A percentile compares a stretch with the other conserved stretches of the same genome.
These are phyloP conservation scores for Blastocladiella britannica DNA, from an alignment of 192 early-diverging fungal genomes.

Conservation along the genomic window DNA sequence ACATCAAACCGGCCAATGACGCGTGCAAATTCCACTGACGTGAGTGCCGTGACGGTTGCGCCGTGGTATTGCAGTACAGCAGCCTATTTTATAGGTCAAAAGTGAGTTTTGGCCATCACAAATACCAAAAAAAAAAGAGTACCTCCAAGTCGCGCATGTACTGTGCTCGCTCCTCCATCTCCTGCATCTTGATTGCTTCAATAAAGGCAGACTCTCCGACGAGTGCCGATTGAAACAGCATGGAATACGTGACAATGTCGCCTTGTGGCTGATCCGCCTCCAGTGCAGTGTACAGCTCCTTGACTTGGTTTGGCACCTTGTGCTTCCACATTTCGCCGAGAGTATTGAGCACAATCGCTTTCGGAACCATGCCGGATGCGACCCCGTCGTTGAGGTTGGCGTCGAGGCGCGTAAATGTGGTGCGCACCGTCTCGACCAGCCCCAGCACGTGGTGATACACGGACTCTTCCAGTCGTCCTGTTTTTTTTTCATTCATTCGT, in stretches of 20 bases:
- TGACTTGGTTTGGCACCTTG: neutral
- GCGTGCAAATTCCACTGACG: neutral
- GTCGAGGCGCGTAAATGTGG: neutral
- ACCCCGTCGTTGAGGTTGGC: slow-evolving; percentile 1
- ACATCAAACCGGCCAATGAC: neutral
- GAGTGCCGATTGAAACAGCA: neutral
- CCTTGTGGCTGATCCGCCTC: neutral
- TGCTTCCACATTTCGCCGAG: neutral
- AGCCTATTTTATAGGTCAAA: too few relatives aligned
- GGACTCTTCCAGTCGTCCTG: neutral
- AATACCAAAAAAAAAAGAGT: too few relatives aligned
- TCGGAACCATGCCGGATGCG: neutral
- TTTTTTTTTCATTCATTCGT: too few relatives aligned
- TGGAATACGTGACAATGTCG: neutral
- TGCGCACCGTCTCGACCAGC: neutral
- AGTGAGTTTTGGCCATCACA: too few relatives aligned
- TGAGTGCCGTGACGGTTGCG: neutral
- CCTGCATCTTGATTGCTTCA: neutral
- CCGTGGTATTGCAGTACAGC: neutral
- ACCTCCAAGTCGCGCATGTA: neutral
- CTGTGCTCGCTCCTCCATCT: neutral
- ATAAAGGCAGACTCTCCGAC: neutral
- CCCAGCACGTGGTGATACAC: neutral
- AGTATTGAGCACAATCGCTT: neutral
- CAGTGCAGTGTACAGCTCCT: neutral